A percentile compares a stretch with the other conserved stretches of the same genome.
phyloP scores from a whole-genome alignment of 108 stramenopile species.

The Pseudonitzschia pungens region DNA sequence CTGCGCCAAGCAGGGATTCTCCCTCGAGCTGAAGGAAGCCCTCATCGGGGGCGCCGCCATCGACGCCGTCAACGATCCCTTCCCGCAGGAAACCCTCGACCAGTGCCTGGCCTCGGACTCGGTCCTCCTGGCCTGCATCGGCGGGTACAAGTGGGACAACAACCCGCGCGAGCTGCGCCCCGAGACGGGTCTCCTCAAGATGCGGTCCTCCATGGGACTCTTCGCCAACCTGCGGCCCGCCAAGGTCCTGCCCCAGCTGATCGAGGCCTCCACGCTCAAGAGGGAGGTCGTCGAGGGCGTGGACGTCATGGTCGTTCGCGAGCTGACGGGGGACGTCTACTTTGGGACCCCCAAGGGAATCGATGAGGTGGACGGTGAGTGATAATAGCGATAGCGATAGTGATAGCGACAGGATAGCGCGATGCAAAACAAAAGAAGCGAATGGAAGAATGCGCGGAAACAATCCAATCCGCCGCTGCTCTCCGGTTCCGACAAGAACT shows the following conservation, averaged over 20 bases:
- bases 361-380: slow-evolving; percentile 82
- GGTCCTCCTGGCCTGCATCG: slow-evolving; percentile 94
- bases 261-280: slow-evolving; percentile 96
- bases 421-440: background rate
- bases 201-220: slow-evolving; percentile 95
- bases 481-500: too few relatives aligned
- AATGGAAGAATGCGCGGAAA: too few relatives aligned
- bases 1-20: slow-evolving; percentile 64
- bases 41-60: slow-evolving; percentile 97
- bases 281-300: slow-evolving; percentile 96
- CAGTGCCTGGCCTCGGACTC: slow-evolving; percentile 88
- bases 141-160: slow-evolving; percentile 97
- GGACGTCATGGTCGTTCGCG: slow-evolving; percentile 98
- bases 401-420: too few relatives aligned
- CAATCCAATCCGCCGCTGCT: too few relatives aligned
- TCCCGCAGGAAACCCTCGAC: slow-evolving; percentile 89
- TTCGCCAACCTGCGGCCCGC: slow-evolving; percentile 98
- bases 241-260: slow-evolving; percentile 91
- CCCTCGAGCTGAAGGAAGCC: slow-evolving; percentile 89
- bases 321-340: slow-evolving; percentile 99
- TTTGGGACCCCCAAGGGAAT: slow-evolving; percentile 98
- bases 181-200: slow-evolving; percentile 94
- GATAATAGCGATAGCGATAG: background rate
- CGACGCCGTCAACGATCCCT: slow-evolving; percentile 90
- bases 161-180: slow-evolving; percentile 95